Base-by-base conservation (phyloP, 2,329 filamentous ascomycete species). In the Thelonectria discophora region DNA sequence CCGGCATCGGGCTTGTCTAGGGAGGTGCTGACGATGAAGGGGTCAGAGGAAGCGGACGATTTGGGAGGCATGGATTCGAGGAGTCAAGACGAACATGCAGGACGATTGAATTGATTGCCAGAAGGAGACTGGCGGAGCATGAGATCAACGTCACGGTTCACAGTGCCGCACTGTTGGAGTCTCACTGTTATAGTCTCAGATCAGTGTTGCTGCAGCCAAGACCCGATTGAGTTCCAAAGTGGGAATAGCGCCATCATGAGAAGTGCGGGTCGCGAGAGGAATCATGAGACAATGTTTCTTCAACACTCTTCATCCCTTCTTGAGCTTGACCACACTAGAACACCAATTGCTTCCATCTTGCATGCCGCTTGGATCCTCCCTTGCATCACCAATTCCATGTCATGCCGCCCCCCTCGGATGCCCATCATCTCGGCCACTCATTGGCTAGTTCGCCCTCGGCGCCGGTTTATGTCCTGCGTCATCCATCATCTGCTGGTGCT, bases 1-100 rank as follows among this genome's bases (percentile, higher is more conserved):
- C 40, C 61, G 47, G 52, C 32, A 24, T 64, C 57, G 6, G 69
- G 67, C 55, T 72, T 68, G 7, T 65, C 62, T 46, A 67, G 58
- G 3, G 69, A 55, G 2, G 68, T 69, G 43, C 60, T 53, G 20
- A 71, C 59, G 43, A 74, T 70, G 40, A 63, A 65, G 24, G 40
- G 49, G 2, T 37, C 45, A 15, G 60, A 42, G 15, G 39, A 32
- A 43, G 34, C 17, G 17, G 13, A 37, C 37, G 20, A 39, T n/a
- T 12, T 3, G 17, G n/a, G 43, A 39, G 15, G 9, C 34, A 37
- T 37, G 17, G 6, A n/a, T 11, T 27, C 18, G 12, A 21, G 17
- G 6, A 3, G 21, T 24, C 21, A 24, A 24, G 21, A 24, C 21
- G 20, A 37, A 13, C 24, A 20, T n/a, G 21, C 50, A 53, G n/a